Conservation (phyloP, 2,329 filamentous ascomycete species). For the Fusarium sp. region DNA sequence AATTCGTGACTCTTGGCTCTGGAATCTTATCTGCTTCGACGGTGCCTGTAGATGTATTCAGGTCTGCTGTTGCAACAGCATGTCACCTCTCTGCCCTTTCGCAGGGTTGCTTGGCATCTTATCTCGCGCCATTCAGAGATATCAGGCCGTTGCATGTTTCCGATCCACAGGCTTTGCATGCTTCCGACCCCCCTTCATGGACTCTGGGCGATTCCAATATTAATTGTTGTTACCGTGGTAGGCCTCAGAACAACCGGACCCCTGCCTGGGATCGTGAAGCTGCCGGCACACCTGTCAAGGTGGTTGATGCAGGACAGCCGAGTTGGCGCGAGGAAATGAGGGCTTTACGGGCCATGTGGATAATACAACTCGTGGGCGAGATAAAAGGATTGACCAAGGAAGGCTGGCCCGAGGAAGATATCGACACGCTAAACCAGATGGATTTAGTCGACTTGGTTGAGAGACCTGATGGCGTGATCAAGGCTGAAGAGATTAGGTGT, state of each 20-base stretch:
- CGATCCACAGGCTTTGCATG: not conserved
- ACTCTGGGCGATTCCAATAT: too few relatives aligned
- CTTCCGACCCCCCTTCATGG: too few relatives aligned
- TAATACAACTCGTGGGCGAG: conserved; percentile 32
- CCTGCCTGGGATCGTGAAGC: not conserved
- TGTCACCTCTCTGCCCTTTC: not conserved
- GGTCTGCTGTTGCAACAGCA: not conserved
- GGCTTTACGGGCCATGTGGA: conserved; percentile 37
- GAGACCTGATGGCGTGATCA: not conserved
- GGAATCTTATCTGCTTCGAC: not conserved
- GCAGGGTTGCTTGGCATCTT: not conserved
- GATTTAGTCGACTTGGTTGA: not conserved
- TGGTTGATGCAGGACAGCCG: conserved; percentile 2
- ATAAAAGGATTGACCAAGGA: not conserved
- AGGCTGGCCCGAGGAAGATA: not conserved
- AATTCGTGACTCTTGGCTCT: not conserved
- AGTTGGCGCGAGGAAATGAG: conserved; percentile 44
- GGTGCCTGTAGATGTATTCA: not conserved
- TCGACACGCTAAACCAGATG: not conserved
- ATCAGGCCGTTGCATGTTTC: not conserved
- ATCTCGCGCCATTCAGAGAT: not conserved
- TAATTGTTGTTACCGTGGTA: too few relatives aligned
- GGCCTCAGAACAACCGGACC: too few relatives aligned
- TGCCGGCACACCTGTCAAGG: not conserved
- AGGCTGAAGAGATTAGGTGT: not conserved